Conservation (phyloP, 345 rosid species). For the Euphorbia peplus region DNA sequence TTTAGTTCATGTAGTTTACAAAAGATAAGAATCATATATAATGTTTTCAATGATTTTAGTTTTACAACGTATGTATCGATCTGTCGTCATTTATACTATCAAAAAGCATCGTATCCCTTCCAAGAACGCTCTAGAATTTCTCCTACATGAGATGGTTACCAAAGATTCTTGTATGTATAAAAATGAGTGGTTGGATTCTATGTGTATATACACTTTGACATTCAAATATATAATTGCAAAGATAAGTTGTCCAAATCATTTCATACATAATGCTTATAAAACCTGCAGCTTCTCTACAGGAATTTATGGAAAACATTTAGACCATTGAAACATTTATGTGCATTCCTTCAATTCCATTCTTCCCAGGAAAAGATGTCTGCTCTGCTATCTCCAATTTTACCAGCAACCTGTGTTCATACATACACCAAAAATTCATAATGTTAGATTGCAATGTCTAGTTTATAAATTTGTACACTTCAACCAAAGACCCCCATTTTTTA, state of each 20-base stretch:
- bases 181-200: too few relatives aligned
- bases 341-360: slow-evolving; percentile 1
- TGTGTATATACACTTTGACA: too few relatives aligned
- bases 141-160: too few relatives aligned
- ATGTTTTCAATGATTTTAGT: too few relatives aligned
- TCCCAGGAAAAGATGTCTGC: slow-evolving; percentile 8
- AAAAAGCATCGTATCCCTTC: too few relatives aligned
- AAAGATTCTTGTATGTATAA: too few relatives aligned
- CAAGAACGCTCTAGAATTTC: too few relatives aligned
- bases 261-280: not conserved
- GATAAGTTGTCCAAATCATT: not conserved
- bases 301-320: slow-evolving; percentile 4
- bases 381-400: slow-evolving; percentile 35
- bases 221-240: not conserved
- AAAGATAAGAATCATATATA: too few relatives aligned
- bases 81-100: too few relatives aligned
- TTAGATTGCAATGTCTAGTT: not conserved
- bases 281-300: slow-evolving; percentile 12
- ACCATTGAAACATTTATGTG: not conserved
- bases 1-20: too few relatives aligned
- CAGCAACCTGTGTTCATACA: slow-evolving; percentile 39
- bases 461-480: not conserved
- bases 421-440: not conserved
- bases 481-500: too few relatives aligned
- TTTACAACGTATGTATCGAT: too few relatives aligned